phyloP scores from a whole-genome alignment of 2,329 filamentous ascomycete species.

The Trichoderma semiorbis region DNA sequence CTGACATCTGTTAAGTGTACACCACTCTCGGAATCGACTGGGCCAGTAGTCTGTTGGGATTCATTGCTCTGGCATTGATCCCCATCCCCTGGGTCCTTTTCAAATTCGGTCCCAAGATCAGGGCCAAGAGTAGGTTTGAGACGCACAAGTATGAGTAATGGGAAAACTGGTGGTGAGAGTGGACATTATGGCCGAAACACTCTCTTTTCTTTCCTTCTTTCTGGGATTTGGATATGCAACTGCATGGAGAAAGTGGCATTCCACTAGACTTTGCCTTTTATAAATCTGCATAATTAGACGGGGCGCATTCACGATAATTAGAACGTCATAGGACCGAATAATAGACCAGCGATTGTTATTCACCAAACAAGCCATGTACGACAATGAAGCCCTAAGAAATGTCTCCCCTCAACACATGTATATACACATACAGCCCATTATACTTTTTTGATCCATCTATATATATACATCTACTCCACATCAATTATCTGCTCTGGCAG shows the following conservation, averaged over 20 bases:
- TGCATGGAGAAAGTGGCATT: not conserved
- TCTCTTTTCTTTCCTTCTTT: not conserved
- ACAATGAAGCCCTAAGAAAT: not conserved
- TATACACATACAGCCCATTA: not conserved
- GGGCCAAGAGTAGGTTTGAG: slow-evolving; percentile 40
- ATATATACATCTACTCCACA: not conserved
- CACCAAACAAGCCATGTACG: not conserved
- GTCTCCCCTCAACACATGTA: not conserved
- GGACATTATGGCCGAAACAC: not conserved
- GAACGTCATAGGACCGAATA: not conserved
- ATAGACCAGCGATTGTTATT: not conserved
- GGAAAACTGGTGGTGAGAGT: not conserved
- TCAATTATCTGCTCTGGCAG: slow-evolving; percentile 22
- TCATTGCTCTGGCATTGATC: slow-evolving; percentile 45
- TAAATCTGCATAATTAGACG: not conserved
- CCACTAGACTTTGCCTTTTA: not conserved
- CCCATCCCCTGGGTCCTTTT: slow-evolving; percentile 54
- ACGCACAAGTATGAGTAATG: slow-evolving; percentile 28
- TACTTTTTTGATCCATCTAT: not conserved
- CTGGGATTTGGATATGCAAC: not conserved
- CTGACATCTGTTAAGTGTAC: slow-evolving; percentile 38
- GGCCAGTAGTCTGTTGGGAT: slow-evolving; percentile 46
- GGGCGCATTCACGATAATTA: not conserved
- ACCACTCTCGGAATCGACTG: slow-evolving; percentile 41
- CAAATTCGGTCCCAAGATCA: slow-evolving; percentile 43